Evolutionary conservation across 352 stramenopile genomes (phyloP), one percentile per base, ranked within the genome.

Genomic region (Pythium aphanidermatum): DNA sequence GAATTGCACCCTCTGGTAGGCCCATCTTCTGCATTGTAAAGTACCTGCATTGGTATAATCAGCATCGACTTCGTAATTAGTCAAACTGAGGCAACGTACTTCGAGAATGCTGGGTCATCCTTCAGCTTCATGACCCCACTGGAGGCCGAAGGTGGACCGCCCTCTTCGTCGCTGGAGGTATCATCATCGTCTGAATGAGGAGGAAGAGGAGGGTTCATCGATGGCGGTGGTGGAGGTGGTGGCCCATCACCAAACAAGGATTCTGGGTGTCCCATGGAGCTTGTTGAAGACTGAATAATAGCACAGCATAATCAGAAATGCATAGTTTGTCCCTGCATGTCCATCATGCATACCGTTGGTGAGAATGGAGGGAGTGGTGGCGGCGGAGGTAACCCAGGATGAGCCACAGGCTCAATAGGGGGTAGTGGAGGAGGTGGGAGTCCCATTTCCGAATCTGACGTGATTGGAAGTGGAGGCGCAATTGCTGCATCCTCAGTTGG

Each of bases 11-110:
- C 31, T 92, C 80, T 0, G 80, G 77, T 60, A 92, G 78, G 1
- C 75, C 77, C 31, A 92, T 61, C 45, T 89, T 90, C 28, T 72
- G 61, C 80, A 92, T 92, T 57, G 65, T 86, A 45, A 92, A 92
- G 56, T 90, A 92, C 50, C 79, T 90, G 42, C 14, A 46, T 13
- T 31, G 14, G 9, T 29, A 31, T 33, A 29, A 46, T n/a, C 11
- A 31, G 12, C 44, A 28, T 14, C 14, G n/a, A n/a, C n/a, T n/a
- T n/a, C n/a, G n/a, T n/a, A n/a, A n/a, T n/a, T n/a, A n/a, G n/a
- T n/a, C n/a, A n/a, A n/a, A n/a, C n/a, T 34, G 5, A 42, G 19
- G 21, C 16, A 2, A 51, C 35, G 24, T 55, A 89, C 76, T 87
- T 90, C 45, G 73, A 58, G 57, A 80, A 92, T 8, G 46, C 68